Conservation (phyloP, 768 basidiomycete species). For the Tulasnella sp. region DNA sequence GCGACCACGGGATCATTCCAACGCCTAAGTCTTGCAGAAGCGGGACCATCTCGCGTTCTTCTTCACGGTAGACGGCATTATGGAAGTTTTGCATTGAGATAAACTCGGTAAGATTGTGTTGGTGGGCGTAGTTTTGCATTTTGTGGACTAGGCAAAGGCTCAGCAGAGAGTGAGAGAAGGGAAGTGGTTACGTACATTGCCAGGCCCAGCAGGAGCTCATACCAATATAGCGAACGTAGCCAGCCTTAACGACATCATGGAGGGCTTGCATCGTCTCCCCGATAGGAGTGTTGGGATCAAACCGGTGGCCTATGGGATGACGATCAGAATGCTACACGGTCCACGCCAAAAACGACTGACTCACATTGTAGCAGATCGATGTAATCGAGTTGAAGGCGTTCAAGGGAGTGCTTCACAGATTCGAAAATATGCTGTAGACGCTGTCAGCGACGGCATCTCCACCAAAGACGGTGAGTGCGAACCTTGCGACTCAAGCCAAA, state of each 20-base stretch:
- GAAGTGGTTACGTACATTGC: slow-evolving; percentile 33
- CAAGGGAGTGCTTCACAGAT: slow-evolving; percentile 34
- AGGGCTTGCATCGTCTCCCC: slow-evolving; percentile 56
- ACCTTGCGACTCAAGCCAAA: slow-evolving; percentile 42
- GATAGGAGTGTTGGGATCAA: slow-evolving; percentile 41
- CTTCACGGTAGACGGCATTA: slow-evolving; percentile 14
- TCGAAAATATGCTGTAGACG: slow-evolving; percentile 52
- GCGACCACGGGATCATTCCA: slow-evolving; percentile 24
- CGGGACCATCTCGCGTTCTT: slow-evolving; percentile 14
- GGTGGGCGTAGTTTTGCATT: slow-evolving; percentile 33
- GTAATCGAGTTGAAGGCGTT: slow-evolving; percentile 62
- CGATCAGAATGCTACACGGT: slow-evolving; percentile 45
- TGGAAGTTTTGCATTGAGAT: slow-evolving; percentile 14
- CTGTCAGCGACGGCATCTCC: background rate
- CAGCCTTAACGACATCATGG: slow-evolving; percentile 54
- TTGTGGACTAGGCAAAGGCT: slow-evolving; percentile 32
- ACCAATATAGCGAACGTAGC: slow-evolving; percentile 49
- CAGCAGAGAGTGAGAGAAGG: background rate
- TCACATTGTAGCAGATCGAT: slow-evolving; percentile 57
- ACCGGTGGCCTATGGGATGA: slow-evolving; percentile 37
- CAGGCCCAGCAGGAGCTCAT: slow-evolving; percentile 45
- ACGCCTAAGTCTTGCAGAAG: slow-evolving; percentile 19
- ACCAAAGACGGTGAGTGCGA: background rate
- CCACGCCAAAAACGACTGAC: slow-evolving; percentile 24
- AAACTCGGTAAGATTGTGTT: slow-evolving; percentile 9